Conservation (phyloP, 805 yeast species). For the Wickerhamiella allomyrinae region DNA sequence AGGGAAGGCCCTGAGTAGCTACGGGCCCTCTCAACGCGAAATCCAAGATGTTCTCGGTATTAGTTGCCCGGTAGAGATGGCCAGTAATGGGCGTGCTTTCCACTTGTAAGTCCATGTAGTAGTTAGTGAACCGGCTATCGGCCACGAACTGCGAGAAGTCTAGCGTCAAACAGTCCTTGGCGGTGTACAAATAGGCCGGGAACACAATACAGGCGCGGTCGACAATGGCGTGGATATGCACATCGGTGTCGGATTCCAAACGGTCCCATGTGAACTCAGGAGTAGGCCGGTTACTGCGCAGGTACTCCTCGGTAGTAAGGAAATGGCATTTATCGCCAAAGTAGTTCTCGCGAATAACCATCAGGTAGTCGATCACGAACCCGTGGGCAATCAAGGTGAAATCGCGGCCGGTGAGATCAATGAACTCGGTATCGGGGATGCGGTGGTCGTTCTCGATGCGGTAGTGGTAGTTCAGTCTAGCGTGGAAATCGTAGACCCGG, state of each 20-base stretch:
- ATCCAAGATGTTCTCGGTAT: conserved; percentile 11
- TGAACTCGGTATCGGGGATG: conserved; percentile 40
- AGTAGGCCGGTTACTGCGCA: conserved; percentile 19
- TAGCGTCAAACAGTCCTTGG: conserved; percentile 45
- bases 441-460: conserved; percentile 29
- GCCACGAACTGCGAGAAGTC: conserved; percentile 52
- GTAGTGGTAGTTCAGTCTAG: conserved; percentile 50
- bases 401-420: conserved; percentile 51
- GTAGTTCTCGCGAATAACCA: conserved; percentile 71
- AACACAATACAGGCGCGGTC: conserved; percentile 55
- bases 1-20: not conserved
- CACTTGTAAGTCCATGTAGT: conserved; percentile 78
- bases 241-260: conserved; percentile 56
- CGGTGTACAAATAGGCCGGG: conserved; percentile 60
- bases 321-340: conserved; percentile 80
- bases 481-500: conserved; percentile 41
- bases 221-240: conserved; percentile 56
- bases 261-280: conserved; percentile 9
- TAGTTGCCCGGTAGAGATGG: conserved; percentile 9
- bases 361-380: conserved; percentile 56
- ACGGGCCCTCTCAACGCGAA: conserved; percentile 9
- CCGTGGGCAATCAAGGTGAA: conserved; percentile 68
- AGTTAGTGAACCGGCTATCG: conserved; percentile 77
- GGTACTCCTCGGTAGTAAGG: conserved; percentile 73
- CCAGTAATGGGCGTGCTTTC: conserved; percentile 47